Base-by-base conservation (phyloP, 2,329 filamentous ascomycete species). In the Metarhizium robertsii region DNA sequence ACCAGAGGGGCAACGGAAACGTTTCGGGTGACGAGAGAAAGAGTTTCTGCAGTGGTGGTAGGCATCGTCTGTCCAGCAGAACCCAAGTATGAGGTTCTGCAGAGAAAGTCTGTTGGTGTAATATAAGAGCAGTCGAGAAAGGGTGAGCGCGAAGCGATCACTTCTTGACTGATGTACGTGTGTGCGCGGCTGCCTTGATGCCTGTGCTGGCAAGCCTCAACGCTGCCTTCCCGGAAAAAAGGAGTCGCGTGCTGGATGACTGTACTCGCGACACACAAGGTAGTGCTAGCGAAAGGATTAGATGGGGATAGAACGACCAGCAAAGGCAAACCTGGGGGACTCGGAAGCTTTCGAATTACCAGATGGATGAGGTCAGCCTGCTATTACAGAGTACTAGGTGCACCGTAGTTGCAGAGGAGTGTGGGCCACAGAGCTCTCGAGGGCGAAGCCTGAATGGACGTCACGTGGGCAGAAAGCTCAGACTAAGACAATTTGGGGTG, bases 1-100 rank as follows among this genome's bases (percentile, higher is more conserved):
- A 99, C 94, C 71, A 99, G 86, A 65, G 94, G 94, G 67, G 94
- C 94, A 74, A 99, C 92, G 64, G 92, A 95, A 73, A 99, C 94
- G 74, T 87, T 96, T 73, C 90, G 86, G 67, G 86, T 92, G 72
- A 96, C 91, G 71, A 97, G 87, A 64, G 90, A 95, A 72, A 96
- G 85, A 63, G 92, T 95, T 79, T 97, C 92, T 73, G 92, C 90
- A 71, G 92, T 96, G 62, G 92, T 97, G 73, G 92, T 86, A 75
- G 92, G 92, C 92, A 97, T 97, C 71, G 69, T 83, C 73, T 65
- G 38, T 40, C 14, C n/a, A 4, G 16, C 13, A 34, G 48, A 47
- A 29, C 38, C 43, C 34, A n/a, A 11, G 34, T 20, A 8, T n/a
- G 5, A 18, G 20, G n/a, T 4, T 52, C 25, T 36, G 50, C 32